phyloP scores from a whole-genome alignment of 1,284 basidiomycete species.

The Nidula niveotomentosa region DNA sequence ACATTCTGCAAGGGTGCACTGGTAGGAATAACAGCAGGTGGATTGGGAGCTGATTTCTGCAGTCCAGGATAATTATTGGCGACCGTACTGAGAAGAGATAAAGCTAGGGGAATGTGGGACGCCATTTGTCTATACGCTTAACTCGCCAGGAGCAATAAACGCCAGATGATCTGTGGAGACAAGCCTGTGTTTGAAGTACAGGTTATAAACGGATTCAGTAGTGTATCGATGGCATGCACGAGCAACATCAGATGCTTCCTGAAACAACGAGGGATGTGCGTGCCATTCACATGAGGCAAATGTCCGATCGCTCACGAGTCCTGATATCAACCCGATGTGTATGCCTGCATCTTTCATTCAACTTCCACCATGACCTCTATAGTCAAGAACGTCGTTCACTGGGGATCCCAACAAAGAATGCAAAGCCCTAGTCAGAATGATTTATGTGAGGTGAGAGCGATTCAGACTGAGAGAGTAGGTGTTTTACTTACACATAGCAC shows the following conservation, averaged over 20 bases:
- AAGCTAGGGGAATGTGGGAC: constrained; percentile 46
- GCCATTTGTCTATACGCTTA: constrained; percentile 30
- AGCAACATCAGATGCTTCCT: constrained; percentile 11
- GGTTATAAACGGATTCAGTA: constrained; percentile 18
- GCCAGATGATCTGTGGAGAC: constrained; percentile 14
- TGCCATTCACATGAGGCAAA: constrained; percentile 24
- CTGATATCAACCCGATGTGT: constrained; percentile 14
- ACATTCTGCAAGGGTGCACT: constrained; percentile 17
- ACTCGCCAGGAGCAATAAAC: constrained; percentile 11
- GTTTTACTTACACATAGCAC: constrained; percentile 1
- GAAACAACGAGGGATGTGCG: constrained; percentile 30
- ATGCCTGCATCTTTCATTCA: constrained; percentile 10
- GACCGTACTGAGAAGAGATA: constrained; percentile 50
- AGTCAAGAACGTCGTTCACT: constrained; percentile 35
- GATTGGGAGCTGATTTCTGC: constrained; percentile 25
- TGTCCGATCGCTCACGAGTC: constrained; percentile 16
- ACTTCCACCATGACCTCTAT: constrained; percentile 33
- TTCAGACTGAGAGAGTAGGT: too few relatives aligned
- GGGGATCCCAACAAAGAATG: constrained; percentile 25
- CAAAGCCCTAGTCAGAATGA: constrained; percentile 22
- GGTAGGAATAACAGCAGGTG: constrained; percentile 15
- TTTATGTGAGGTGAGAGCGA: constrained; percentile 40
- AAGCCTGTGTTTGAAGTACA: constrained; percentile 16
- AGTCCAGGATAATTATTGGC: constrained; percentile 45
- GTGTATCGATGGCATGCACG: constrained; percentile 12